Percentiles rank a stretch among this genome's conserved stretches.
phyloP scores from a whole-genome alignment of 2,329 filamentous ascomycete genomes.

The Chaetomiaceae sp. region DNA sequence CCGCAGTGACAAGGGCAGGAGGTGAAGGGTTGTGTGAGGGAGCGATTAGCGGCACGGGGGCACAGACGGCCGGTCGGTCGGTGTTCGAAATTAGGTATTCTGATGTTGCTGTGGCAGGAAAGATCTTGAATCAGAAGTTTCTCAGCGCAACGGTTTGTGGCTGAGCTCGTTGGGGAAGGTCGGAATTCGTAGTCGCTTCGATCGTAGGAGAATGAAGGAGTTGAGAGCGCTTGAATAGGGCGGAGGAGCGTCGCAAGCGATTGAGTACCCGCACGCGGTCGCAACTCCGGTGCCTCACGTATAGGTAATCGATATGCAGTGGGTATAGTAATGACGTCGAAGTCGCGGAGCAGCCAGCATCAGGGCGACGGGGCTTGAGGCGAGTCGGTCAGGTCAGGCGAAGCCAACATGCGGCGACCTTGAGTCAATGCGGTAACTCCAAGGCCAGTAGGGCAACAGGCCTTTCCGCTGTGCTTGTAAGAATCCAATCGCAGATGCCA shows the following conservation, averaged over 20 bases:
- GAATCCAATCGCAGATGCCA: constrained; percentile 12
- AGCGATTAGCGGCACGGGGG: constrained; percentile 21
- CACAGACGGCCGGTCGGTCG: neutral
- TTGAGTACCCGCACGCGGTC: neutral
- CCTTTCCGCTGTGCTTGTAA: neutral
- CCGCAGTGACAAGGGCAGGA: constrained; percentile 27
- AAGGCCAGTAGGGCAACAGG: neutral
- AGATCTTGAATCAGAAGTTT: no score
- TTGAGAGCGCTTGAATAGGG: neutral
- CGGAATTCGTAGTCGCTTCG: no score
- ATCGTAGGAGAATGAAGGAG: neutral
- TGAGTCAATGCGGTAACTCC: constrained; percentile 3
- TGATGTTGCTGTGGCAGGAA: neutral
- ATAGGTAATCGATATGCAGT: neutral
- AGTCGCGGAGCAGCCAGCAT: neutral
- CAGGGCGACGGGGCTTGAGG: neutral
- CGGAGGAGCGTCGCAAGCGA: neutral
- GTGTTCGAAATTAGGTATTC: neutral
- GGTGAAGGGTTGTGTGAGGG: constrained; percentile 26
- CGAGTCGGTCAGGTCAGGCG: neutral
- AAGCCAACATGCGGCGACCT: neutral
- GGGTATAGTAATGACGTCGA: neutral
- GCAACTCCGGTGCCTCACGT: neutral
- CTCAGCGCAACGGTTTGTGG: no score
- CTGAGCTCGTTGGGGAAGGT: neutral